These are phyloP conservation scores for Tephrocybe rancida DNA, from an alignment of 768 basidiomycete species.

Conservation along the genomic window DNA sequence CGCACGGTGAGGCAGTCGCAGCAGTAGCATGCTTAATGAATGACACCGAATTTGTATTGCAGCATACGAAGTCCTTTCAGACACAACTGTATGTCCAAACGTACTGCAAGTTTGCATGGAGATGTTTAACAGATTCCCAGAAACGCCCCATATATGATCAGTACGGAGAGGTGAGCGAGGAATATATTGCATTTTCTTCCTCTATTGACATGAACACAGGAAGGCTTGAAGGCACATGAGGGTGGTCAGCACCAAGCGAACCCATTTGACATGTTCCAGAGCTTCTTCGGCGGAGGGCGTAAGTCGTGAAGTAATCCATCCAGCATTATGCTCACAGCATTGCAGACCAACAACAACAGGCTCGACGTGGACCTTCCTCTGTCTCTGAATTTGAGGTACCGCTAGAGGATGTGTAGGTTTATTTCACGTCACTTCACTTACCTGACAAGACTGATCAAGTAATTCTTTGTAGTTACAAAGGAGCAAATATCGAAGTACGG, in stretches of 20 bases:
- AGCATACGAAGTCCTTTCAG: conserved; percentile 97
- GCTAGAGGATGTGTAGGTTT: conserved; percentile 76
- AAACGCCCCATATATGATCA: conserved; percentile 94
- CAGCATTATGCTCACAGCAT: neutral
- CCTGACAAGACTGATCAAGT: conserved; percentile 7
- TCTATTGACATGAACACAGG: conserved; percentile 44
- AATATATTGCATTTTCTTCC: conserved; percentile 1
- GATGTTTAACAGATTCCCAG: conserved; percentile 37
- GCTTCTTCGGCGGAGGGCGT: conserved; percentile 90
- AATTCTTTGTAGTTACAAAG: conserved; percentile 63
- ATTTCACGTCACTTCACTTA: neutral
- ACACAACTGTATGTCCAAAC: conserved; percentile 60
- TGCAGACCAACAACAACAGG: conserved; percentile 59
- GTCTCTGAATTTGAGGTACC: conserved; percentile 84
- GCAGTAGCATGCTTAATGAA: neutral
- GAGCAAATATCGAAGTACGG: conserved; percentile 79
- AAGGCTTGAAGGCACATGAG: conserved; percentile 91
- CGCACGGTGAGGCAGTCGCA: conserved; percentile 65
- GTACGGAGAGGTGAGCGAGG: conserved; percentile 75
- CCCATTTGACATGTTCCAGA: conserved; percentile 93
- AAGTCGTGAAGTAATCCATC: conserved; percentile 26
- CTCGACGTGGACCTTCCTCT: conserved; percentile 74
- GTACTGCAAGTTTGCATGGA: neutral
- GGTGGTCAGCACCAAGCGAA: conserved; percentile 82
- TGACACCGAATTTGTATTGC: conserved; percentile 1